phyloP scores from a whole-genome alignment of 495 filamentous ascomycete genomes.

The Opeltia flavorubescens region DNA sequence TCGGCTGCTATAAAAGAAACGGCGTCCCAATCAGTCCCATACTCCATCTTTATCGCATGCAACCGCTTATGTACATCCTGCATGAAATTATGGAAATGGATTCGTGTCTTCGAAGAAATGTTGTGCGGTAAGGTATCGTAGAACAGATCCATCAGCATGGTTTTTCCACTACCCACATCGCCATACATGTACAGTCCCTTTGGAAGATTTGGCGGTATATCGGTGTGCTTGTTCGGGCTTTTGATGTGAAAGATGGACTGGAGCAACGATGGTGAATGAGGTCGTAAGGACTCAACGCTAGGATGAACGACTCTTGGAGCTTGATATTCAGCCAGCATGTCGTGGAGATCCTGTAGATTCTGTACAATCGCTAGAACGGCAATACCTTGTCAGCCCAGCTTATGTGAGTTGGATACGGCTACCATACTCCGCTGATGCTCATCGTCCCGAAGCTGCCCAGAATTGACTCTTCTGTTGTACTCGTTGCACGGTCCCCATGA shows the following conservation, averaged over 20 bases:
- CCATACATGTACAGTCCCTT: conserved; percentile 91
- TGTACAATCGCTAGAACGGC: conserved; percentile 58
- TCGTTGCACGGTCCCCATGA: conserved; percentile 62
- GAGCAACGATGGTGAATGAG: conserved; percentile 40
- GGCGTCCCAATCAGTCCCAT: conserved; percentile 84
- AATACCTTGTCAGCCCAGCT: neutral
- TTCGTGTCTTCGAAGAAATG: conserved; percentile 76
- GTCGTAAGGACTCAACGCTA: conserved; percentile 52
- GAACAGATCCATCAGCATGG: conserved; percentile 99
- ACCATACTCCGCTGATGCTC: conserved; percentile 71
- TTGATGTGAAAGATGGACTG: conserved; percentile 51
- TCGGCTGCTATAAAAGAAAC: conserved; percentile 86
- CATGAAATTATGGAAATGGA: conserved; percentile 99
- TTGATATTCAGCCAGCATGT: conserved; percentile 61
- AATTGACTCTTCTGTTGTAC: conserved; percentile 66
- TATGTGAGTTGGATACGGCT: neutral
- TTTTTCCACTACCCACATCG: conserved; percentile 96
- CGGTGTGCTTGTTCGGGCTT: conserved; percentile 23
- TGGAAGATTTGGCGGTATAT: conserved; percentile 59
- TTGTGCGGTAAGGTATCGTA: conserved; percentile 79
- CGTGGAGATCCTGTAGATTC: conserved; percentile 74
- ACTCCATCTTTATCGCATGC: conserved; percentile 75
- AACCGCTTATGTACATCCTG: conserved; percentile 90
- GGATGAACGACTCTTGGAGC: conserved; percentile 65
- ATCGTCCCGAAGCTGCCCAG: conserved; percentile 65